Evolutionary conservation across 1,139 yeast species (phyloP).

Genomic region (Yamadazyma blattariae): DNA sequence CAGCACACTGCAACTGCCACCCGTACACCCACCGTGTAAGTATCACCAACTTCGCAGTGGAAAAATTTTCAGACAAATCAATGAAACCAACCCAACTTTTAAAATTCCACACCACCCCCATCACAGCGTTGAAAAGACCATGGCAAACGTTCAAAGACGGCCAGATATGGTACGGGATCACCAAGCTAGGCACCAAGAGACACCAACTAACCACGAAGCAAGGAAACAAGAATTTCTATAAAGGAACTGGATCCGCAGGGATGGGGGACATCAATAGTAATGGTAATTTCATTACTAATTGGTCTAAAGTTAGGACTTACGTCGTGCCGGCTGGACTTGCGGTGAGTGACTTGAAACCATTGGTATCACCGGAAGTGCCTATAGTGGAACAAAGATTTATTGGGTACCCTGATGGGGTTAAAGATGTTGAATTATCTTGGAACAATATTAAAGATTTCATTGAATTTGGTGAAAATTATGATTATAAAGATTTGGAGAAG

Average conservation of each 20-base stretch:
- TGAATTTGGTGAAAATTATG: constrained; percentile 60
- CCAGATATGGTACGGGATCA: constrained; percentile 73
- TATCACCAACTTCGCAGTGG: constrained; percentile 8
- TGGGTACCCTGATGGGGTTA: constrained; percentile 71
- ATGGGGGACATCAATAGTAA: constrained; percentile 74
- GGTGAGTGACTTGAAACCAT: constrained; percentile 57
- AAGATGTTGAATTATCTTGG: constrained; percentile 72
- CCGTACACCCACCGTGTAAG: too few relatives aligned
- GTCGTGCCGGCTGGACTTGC: constrained; percentile 67
- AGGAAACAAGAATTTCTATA: constrained; percentile 91
- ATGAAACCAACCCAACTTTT: constrained; percentile 58
- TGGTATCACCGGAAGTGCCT: constrained; percentile 70
- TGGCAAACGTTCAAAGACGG: constrained; percentile 89
- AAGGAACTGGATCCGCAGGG: constrained; percentile 95
- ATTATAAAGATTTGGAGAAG: constrained; percentile 36
- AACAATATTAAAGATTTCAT: constrained; percentile 73
- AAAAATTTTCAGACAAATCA: constrained; percentile 10
- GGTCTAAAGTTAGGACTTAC: constrained; percentile 86
- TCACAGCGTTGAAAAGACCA: constrained; percentile 65
- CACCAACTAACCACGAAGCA: constrained; percentile 85
- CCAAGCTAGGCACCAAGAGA: constrained; percentile 81
- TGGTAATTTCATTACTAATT: constrained; percentile 76
- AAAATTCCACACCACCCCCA: constrained; percentile 53
- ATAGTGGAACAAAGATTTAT: constrained; percentile 62
- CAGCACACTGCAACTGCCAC: too few relatives aligned